Evolutionary conservation across 2,329 filamentous ascomycete species (phyloP), one percentile per base, ranked within the genome.

Genomic region (Aspergillus tamarii): DNA sequence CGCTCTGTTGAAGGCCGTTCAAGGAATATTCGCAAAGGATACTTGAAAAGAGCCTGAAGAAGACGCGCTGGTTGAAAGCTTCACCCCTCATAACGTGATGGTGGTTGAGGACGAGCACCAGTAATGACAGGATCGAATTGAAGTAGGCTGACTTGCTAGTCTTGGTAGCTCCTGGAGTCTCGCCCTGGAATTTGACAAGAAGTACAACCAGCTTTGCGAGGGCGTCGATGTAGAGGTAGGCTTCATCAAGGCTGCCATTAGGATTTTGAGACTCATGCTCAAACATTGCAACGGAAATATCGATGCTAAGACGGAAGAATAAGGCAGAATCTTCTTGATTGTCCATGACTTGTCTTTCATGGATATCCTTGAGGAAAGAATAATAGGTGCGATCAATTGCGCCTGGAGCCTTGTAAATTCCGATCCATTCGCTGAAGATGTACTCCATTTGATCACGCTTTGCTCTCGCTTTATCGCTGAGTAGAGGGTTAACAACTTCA

Each of bases 351-450:
- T 90, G 87, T 67, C 87, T 87, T 62, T 89, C 85, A 71, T 94
- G 90, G 73, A 98, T 83, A 77, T 98, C 94, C 71, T 91, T 88
- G 53, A 97, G 87, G 77, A 98, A 98, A 1, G 91, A 87, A 7
- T 86, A 82, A 60, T 89, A 84, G 0, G 89, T 87, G 73, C 90
- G 91, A 66, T 93, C 90, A 4, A 90, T 89, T 4, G 90, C 88
- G 69, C 89, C 88, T n/a, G 88, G 86, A 70, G 93, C 92, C 77
- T 91, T 91, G 80, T 86, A 90, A 9, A 97, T 85, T 64, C 90
- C 89, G 32, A 94, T 87, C 95, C 95, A 99, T 80, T 99, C 95
- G 50, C 94, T 93, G 73, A 99, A 97, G 23, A 97, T 86, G 74
- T 99, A 98, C 70, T 96, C 93, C 79, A 96, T 88, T 76, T 97